A percentile compares a stretch with the other conserved stretches of the same genome.
These are phyloP conservation scores for Trichoderma hamatum DNA, from an alignment of 2,329 filamentous ascomycete genomes.

Conservation along the genomic window DNA sequence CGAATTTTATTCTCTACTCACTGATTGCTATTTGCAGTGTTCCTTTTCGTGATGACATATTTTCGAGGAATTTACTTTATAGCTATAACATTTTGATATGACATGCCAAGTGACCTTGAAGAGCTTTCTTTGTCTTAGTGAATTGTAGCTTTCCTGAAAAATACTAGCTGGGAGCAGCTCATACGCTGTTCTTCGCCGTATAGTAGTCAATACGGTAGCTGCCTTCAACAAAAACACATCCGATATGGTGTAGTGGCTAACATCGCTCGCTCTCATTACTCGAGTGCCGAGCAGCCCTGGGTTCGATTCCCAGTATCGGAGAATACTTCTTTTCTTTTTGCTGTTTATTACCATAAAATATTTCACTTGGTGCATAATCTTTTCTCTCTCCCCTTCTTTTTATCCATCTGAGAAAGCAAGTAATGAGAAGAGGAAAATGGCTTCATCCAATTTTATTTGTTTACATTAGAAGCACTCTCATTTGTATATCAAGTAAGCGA, in stretches of 20 bases:
- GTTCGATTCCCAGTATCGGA: constrained; percentile 31
- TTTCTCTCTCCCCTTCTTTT: not conserved
- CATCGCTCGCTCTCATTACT: constrained; percentile 38
- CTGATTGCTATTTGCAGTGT: too few species aligned
- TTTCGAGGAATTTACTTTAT: too few species aligned
- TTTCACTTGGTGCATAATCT: too few species aligned
- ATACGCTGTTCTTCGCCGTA: not conserved
- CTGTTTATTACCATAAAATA: too few species aligned
- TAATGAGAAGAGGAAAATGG: not conserved
- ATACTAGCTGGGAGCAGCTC: not conserved
- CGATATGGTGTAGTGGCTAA: constrained; percentile 45
- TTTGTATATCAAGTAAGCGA: not conserved
- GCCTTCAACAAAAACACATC: constrained; percentile 27
- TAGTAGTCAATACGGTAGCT: not conserved
- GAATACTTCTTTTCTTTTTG: not conserved
- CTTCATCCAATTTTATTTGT: not conserved
- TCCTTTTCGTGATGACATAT: not conserved
- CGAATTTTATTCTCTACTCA: not conserved
- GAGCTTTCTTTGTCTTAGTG: not conserved
- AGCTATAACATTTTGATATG: not conserved
- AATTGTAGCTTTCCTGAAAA: not conserved
- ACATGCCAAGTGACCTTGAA: not conserved
- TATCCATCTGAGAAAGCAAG: not conserved
- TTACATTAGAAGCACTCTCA: not conserved
- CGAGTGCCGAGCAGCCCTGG: constrained; percentile 29